These are phyloP conservation scores for Cantharellus anzutake DNA, from an alignment of 768 basidiomycete genomes.

Conservation along the genomic window DNA sequence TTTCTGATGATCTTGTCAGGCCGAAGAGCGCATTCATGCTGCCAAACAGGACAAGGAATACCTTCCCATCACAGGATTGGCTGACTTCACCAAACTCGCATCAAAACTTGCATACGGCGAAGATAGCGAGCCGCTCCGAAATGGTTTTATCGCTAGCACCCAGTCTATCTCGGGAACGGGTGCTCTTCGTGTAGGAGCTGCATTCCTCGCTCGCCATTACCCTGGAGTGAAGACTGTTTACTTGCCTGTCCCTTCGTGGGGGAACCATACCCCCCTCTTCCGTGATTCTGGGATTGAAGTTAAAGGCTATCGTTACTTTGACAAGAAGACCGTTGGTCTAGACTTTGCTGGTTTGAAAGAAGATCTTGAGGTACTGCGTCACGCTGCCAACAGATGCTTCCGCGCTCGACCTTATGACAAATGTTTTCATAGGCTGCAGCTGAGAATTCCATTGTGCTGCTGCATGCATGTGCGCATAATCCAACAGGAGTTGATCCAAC, in stretches of 20 bases:
- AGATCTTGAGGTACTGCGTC: conserved; percentile 50
- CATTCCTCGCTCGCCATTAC: conserved; percentile 79
- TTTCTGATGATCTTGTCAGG: conserved; percentile 25
- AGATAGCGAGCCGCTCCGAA: conserved; percentile 50
- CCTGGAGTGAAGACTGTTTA: conserved; percentile 77
- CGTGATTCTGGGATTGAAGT: conserved; percentile 85
- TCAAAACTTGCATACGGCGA: conserved; percentile 81
- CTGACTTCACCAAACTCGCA: conserved; percentile 70
- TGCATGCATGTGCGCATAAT: conserved; percentile 98
- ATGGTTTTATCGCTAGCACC: conserved; percentile 65
- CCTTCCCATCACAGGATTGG: conserved; percentile 82
- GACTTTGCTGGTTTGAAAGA: conserved; percentile 82
- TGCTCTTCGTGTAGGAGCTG: conserved; percentile 86
- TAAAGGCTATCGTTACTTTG: conserved; percentile 81
- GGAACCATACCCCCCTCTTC: conserved; percentile 53
- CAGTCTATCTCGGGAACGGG: conserved; percentile 98
- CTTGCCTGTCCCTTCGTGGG: conserved; percentile 89
- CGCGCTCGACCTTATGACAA: neutral
- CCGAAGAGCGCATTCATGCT: conserved; percentile 50
- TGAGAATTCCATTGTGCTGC: conserved; percentile 62
- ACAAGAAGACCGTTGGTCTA: conserved; percentile 78
- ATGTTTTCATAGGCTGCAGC: conserved; percentile 35
- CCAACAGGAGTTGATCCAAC: conserved; percentile 86
- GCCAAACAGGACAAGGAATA: conserved; percentile 83
- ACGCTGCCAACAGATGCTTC: neutral